phyloP scores from a whole-genome alignment of 2,329 filamentous ascomycete species.

The Paracoccidioides lutzii region DNA sequence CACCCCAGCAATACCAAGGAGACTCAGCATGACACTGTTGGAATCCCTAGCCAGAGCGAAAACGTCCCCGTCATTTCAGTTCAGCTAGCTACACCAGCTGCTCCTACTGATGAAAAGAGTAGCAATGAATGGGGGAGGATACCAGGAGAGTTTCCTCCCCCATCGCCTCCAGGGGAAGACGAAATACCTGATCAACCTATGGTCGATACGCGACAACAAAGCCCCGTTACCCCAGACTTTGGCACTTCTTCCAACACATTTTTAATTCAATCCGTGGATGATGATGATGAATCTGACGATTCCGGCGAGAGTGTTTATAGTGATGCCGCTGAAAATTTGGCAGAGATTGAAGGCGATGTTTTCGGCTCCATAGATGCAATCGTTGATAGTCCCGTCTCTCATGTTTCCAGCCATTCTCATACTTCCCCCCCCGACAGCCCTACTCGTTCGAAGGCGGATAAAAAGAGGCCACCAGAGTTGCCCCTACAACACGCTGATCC shows the following conservation, averaged over 20 bases:
- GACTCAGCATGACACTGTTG: not conserved
- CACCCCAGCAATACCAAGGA: slow-evolving; percentile 5
- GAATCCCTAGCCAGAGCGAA: slow-evolving; percentile 6
- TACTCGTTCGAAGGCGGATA: not conserved
- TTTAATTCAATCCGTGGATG: slow-evolving; percentile 11
- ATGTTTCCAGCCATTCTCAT: not conserved
- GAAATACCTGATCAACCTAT: not conserved
- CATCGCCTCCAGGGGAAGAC: not conserved
- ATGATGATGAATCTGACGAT: slow-evolving; percentile 26
- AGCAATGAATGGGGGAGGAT: slow-evolving; percentile 37
- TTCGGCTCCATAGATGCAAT: slow-evolving; percentile 41
- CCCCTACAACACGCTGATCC: not conserved
- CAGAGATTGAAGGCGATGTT: slow-evolving; percentile 27
- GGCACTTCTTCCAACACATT: not conserved
- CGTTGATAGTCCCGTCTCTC: slow-evolving; percentile 14
- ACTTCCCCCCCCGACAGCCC: slow-evolving; percentile 1
- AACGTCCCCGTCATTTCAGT: slow-evolving; percentile 34
- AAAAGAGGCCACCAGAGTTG: not conserved
- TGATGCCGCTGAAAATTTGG: slow-evolving; percentile 30
- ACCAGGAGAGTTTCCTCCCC: slow-evolving; percentile 46
- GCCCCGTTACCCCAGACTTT: not conserved
- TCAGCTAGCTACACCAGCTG: slow-evolving; percentile 35
- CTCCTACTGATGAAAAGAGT: slow-evolving; percentile 23
- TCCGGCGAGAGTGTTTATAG: slow-evolving; percentile 37
- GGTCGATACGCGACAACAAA: not conserved